Percentiles rank a stretch among this genome's conserved stretches.
Evolutionary conservation across 352 stramenopile genomes (phyloP).

Genomic region (Lagenidium sp.): DNA sequence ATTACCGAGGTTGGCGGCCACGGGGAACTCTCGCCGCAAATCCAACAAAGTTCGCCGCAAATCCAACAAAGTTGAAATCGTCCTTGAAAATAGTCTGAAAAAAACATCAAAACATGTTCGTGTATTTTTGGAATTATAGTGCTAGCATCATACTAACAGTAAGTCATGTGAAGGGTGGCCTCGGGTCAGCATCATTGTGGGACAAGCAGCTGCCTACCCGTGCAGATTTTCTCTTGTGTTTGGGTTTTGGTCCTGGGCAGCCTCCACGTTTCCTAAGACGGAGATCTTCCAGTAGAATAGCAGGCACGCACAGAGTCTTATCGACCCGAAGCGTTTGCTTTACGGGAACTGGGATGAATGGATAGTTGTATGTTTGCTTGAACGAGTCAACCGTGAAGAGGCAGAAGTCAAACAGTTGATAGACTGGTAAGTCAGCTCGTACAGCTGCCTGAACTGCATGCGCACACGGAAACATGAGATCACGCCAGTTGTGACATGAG

Average conservation of each 20-base stretch:
- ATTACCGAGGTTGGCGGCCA: no score
- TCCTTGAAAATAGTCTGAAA: no score
- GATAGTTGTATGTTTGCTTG: background rate
- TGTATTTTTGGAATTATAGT: background rate
- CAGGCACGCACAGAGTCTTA: background rate
- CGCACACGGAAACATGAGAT: conserved; percentile 5
- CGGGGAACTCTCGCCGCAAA: no score
- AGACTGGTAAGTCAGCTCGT: background rate
- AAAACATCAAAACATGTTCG: no score
- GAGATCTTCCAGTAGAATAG: background rate
- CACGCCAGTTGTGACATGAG: conserved; percentile 4
- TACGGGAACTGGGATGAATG: background rate
- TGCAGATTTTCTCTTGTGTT: conserved; percentile 8
- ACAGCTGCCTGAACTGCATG: conserved; percentile 5
- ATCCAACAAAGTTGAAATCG: no score
- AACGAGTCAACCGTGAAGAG: background rate
- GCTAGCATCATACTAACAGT: background rate
- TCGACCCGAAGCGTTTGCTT: background rate
- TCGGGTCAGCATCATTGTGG: no score
- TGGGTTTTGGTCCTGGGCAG: conserved; percentile 5
- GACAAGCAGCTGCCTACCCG: conserved; percentile 1
- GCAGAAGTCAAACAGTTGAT: conserved; percentile 1
- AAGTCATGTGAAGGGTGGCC: background rate
- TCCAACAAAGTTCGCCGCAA: no score
- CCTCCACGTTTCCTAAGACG: conserved; percentile 1